Percentiles rank a stretch among this genome's conserved stretches.
Conservation (phyloP, 768 basidiomycete genomes). For the Mycena polygramma region DNA sequence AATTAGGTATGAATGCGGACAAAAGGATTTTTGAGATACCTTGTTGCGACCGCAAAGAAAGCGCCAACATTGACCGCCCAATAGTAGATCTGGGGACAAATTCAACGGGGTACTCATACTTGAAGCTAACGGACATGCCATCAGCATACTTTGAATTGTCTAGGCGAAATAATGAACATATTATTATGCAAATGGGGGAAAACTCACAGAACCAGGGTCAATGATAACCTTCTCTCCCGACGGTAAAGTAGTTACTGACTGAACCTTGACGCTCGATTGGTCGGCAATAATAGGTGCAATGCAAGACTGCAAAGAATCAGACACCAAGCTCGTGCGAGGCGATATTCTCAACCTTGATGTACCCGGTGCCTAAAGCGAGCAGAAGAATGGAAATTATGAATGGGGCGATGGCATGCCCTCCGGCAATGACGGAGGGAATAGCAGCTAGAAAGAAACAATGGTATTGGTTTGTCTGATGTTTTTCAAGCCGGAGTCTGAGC, state of each 20-base stretch:
- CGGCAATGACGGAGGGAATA: slow-evolving; percentile 36
- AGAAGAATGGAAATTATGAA: slow-evolving; percentile 48
- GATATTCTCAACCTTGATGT: slow-evolving; percentile 22
- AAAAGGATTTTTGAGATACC: not conserved
- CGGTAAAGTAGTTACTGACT: slow-evolving; percentile 35
- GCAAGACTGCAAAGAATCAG: slow-evolving; percentile 44
- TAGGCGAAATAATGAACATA: not conserved
- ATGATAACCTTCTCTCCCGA: slow-evolving; percentile 50
- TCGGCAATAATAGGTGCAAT: slow-evolving; percentile 54
- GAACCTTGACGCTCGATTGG: slow-evolving; percentile 43
- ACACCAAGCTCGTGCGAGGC: slow-evolving; percentile 24
- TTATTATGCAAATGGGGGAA: not conserved
- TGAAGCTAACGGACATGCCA: slow-evolving; percentile 16
- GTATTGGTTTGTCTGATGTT: not conserved
- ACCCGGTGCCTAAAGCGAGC: slow-evolving; percentile 41
- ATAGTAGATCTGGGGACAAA: slow-evolving; percentile 44
- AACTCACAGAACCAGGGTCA: slow-evolving; percentile 49
- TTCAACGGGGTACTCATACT: not conserved
- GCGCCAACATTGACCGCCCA: slow-evolving; percentile 52
- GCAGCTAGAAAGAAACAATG: slow-evolving; percentile 22
- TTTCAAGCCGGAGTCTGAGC: not conserved
- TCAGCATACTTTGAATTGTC: slow-evolving; percentile 37
- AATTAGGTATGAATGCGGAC: not conserved
- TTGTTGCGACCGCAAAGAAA: slow-evolving; percentile 41
- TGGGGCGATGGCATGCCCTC: slow-evolving; percentile 36